Conservation (phyloP, 768 basidiomycete species). For the Pholiota conissans region DNA sequence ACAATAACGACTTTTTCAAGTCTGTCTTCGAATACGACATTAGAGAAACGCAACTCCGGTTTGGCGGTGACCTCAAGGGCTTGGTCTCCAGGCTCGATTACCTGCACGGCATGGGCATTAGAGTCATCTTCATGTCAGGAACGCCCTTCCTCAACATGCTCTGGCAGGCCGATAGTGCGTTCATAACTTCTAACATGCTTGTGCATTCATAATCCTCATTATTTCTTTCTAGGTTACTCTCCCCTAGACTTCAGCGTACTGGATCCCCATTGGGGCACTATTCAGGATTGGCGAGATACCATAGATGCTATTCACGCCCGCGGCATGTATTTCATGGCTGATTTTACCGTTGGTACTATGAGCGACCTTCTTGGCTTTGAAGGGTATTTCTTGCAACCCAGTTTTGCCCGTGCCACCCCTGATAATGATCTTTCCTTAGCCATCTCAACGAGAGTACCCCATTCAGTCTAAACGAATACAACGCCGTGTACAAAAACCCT, state of each 20-base stretch:
- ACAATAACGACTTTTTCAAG: constrained; percentile 88
- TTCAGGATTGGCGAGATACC: constrained; percentile 74
- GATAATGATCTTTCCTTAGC: constrained; percentile 35
- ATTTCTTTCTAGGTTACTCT: constrained; percentile 70
- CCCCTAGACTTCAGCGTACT: constrained; percentile 88
- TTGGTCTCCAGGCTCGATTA: constrained; percentile 79
- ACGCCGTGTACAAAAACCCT: constrained; percentile 73
- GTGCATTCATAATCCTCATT: constrained; percentile 6
- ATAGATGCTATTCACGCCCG: constrained; percentile 77
- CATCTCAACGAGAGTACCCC: constrained; percentile 80
- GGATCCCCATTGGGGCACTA: constrained; percentile 91
- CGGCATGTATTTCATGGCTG: constrained; percentile 90
- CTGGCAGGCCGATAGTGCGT: constrained; percentile 95
- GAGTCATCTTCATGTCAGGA: constrained; percentile 86
- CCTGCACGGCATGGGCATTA: constrained; percentile 85
- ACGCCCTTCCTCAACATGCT: constrained; percentile 94
- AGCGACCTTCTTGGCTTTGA: constrained; percentile 83
- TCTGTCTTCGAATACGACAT: constrained; percentile 82
- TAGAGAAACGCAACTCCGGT: constrained; percentile 86
- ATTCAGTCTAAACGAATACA: constrained; percentile 75
- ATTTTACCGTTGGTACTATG: constrained; percentile 95
- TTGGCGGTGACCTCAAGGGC: constrained; percentile 87
- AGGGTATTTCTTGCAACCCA: constrained; percentile 44
- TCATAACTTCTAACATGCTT: neutral
- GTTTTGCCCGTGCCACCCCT: constrained; percentile 10